Base-by-base conservation (phyloP, 768 basidiomycete species). In the Termitomyces sp. region DNA sequence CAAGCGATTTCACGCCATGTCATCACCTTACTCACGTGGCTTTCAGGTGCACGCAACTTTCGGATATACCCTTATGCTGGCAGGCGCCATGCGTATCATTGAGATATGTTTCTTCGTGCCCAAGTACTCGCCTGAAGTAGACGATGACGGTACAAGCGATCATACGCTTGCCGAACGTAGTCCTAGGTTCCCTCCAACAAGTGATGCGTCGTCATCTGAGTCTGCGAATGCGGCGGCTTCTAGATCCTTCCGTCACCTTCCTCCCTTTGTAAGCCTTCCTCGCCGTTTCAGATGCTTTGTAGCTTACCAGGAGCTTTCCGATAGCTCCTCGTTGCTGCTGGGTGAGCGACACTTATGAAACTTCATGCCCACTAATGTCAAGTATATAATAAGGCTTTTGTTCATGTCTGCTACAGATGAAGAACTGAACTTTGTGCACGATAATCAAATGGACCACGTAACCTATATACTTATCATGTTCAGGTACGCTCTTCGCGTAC, bases 351-450 rank as follows among this genome's bases (percentile, higher is more conserved):
- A 20, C 3, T 31, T 54, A 2, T 22, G 29, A 48, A 9, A 47
- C 12, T 1, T 12, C 29, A n/a, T 47, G 56, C 29, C 26, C 48
- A 37, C 36, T 56, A 1, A 55, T 32, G 12, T 29, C 37, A 20
- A 6, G 27, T 34, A 14, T 52, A 36, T 6, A 20, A 31, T 12
- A 20, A 89, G 91, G 6, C 70, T 94, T 2, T 72, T 93, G 18
- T 97, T 98, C 77, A 92, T 96, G 84, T 90, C 89, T 14, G 95
- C 88, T 0, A 97, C 95, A 0, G 93, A 98, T 67, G 94, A 98
- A 72, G 92, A 96, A 69, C 74, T 96, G 29, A 65, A 79, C 26
- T 89, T 79, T 59, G 82, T 88, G 4, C 78, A 91, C 61, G 81
- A 82, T 13, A 75, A 74, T 20, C 87, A 81, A 43, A 92, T 96